Percentiles rank a stretch among this genome's conserved stretches.
Conservation (phyloP, 352 stramenopile species). For the Pythium monospermum region DNA sequence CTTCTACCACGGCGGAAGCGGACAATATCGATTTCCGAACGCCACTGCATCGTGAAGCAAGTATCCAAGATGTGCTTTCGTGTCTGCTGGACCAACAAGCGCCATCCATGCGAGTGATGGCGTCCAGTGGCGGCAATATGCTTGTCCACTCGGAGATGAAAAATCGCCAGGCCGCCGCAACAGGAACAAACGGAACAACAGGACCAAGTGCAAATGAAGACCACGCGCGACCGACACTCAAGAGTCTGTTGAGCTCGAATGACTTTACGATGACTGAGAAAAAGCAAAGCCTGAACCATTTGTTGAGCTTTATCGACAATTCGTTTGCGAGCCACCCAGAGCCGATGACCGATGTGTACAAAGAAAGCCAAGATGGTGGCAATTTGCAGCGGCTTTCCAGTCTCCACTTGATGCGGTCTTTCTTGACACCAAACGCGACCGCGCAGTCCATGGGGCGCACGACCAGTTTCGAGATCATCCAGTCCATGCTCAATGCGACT, state of each 20-base stretch:
- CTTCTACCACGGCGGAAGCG: not conserved
- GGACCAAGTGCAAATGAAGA: no score
- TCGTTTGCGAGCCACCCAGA: conserved; percentile 74
- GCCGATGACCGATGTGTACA: conserved; percentile 76
- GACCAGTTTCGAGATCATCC: conserved; percentile 85
- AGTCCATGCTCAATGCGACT: conserved; percentile 82
- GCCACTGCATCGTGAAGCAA: conserved; percentile 63
- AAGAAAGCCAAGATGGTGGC: conserved; percentile 69
- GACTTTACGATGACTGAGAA: conserved; percentile 83
- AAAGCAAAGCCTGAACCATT: conserved; percentile 76
- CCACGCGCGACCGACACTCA: conserved; percentile 47
- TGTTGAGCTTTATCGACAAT: conserved; percentile 83
- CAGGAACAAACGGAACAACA: no score
- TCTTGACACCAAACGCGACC: conserved; percentile 41
- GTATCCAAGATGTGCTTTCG: conserved; percentile 72
- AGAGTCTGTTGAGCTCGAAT: conserved; percentile 78
- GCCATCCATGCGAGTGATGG: conserved; percentile 40
- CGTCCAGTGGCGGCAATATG: conserved; percentile 46
- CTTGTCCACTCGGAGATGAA: conserved; percentile 51
- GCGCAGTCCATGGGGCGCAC: conserved; percentile 56
- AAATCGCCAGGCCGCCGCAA: conserved; percentile 23
- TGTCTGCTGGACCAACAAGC: conserved; percentile 71
- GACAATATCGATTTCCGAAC: conserved; percentile 37
- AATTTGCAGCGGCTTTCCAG: conserved; percentile 67
- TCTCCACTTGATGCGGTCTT: conserved; percentile 76